phyloP scores from a whole-genome alignment of 768 basidiomycete species.

The Tricholoma bakamatsutake region DNA sequence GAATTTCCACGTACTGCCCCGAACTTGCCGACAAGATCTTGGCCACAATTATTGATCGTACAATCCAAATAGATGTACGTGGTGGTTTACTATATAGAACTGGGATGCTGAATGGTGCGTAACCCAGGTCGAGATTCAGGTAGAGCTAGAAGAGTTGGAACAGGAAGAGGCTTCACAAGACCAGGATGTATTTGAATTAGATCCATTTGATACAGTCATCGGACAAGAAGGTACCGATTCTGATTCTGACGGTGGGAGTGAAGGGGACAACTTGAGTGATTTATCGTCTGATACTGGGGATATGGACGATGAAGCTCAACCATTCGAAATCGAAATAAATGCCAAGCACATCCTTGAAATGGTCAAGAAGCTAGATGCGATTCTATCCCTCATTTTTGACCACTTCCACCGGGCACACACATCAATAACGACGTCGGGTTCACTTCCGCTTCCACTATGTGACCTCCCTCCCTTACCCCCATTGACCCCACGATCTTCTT shows the following conservation, averaged over 20 bases:
- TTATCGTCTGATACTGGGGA: slow-evolving; percentile 67
- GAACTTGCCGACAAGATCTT: slow-evolving; percentile 82
- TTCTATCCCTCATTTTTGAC: slow-evolving; percentile 79
- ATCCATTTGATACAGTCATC: slow-evolving; percentile 80
- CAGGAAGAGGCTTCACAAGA: slow-evolving; percentile 51
- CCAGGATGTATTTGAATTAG: slow-evolving; percentile 64
- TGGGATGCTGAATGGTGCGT: background rate
- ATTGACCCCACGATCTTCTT: slow-evolving; percentile 21
- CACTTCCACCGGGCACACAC: slow-evolving; percentile 60
- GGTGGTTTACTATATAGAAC: background rate
- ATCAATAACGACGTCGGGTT: slow-evolving; percentile 15
- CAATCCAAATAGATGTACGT: slow-evolving; percentile 91
- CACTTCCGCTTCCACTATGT: slow-evolving; percentile 21
- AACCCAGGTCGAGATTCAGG: slow-evolving; percentile 87
- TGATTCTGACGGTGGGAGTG: slow-evolving; percentile 47
- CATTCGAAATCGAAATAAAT: slow-evolving; percentile 45
- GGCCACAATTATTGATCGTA: slow-evolving; percentile 85
- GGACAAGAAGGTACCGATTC: slow-evolving; percentile 66
- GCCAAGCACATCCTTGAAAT: slow-evolving; percentile 74
- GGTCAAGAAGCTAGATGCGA: slow-evolving; percentile 88
- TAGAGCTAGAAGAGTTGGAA: slow-evolving; percentile 90
- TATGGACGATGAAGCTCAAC: slow-evolving; percentile 31
- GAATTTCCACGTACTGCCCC: slow-evolving; percentile 80
- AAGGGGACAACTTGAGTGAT: slow-evolving; percentile 58
- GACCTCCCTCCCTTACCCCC: slow-evolving; percentile 30